A percentile compares a stretch with the other conserved stretches of the same genome.
These are phyloP conservation scores for Xylariales sp. DNA, from an alignment of 2,329 filamentous ascomycete species.

Conservation along the genomic window DNA sequence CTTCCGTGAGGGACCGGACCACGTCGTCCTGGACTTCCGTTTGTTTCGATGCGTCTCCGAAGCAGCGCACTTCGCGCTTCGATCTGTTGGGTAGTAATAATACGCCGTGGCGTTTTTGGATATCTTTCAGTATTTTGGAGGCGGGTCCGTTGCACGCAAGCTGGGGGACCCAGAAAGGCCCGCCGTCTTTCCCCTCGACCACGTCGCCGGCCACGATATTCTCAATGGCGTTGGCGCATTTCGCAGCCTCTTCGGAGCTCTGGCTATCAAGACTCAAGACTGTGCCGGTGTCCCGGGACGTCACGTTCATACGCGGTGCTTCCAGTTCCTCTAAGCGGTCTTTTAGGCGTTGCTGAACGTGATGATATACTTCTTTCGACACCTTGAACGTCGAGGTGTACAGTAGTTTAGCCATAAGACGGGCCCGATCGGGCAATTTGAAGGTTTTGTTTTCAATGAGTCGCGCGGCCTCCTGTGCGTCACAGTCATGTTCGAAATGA, in stretches of 20 bases:
- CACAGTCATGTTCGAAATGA: slow-evolving; percentile 26
- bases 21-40: slow-evolving; percentile 23
- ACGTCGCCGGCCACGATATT: slow-evolving; percentile 27
- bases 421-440: not conserved
- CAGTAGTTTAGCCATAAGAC: slow-evolving; percentile 16
- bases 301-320: slow-evolving; percentile 11
- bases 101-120: slow-evolving; percentile 22
- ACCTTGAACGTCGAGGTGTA: slow-evolving; percentile 29
- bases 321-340: not conserved
- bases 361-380: slow-evolving; percentile 27
- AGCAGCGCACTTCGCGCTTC: slow-evolving; percentile 31
- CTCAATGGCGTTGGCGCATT: slow-evolving; percentile 26
- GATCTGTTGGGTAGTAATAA: slow-evolving; percentile 27
- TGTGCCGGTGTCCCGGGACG: not conserved
- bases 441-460: slow-evolving; percentile 9
- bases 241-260: slow-evolving; percentile 23
- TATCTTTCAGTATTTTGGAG: slow-evolving; percentile 24
- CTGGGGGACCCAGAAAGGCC: slow-evolving; percentile 28
- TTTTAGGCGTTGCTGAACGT: slow-evolving; percentile 22
- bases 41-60: slow-evolving; percentile 22
- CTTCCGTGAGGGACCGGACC: slow-evolving; percentile 15
- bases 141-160: slow-evolving; percentile 26
- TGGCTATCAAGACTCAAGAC: slow-evolving; percentile 24
- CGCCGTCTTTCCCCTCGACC: slow-evolving; percentile 16
- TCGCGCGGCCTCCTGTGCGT: slow-evolving; percentile 22